Conservation (phyloP, 2,329 filamentous ascomycete genomes). For the Pseudocercospora fuligena region DNA sequence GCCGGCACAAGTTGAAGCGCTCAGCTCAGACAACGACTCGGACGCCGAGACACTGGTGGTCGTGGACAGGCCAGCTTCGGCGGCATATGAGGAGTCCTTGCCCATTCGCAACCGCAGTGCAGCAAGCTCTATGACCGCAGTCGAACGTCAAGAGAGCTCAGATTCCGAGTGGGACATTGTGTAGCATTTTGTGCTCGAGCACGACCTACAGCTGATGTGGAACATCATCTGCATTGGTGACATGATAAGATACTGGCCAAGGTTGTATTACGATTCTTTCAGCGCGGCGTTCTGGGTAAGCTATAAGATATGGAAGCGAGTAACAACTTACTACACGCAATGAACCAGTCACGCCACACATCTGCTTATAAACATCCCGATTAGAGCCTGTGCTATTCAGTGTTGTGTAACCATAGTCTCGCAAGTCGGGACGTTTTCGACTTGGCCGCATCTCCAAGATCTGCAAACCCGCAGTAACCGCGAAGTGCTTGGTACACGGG, state of each 20-base stretch:
- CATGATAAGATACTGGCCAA: background rate
- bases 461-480: background rate
- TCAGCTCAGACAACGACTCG: conserved; percentile 23
- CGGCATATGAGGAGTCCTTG: background rate
- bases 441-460: background rate
- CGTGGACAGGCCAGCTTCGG: conserved; percentile 8
- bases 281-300: background rate
- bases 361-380: background rate
- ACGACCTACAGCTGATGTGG: background rate
- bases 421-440: conserved; percentile 4
- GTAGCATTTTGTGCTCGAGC: background rate
- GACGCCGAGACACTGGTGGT: conserved; percentile 24
- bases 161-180: conserved; percentile 22
- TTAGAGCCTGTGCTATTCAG: background rate
- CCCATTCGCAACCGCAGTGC: conserved; percentile 10
- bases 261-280: background rate
- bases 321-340: background rate
- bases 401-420: background rate
- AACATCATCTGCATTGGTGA: background rate
- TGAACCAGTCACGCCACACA: background rate
- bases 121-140: conserved; percentile 9
- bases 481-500: conserved; percentile 2
- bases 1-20: conserved; percentile 14
- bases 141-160: background rate
- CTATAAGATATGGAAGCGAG: background rate